Conservation (phyloP, 805 yeast genomes). For the Gaillardinia entomophila region DNA sequence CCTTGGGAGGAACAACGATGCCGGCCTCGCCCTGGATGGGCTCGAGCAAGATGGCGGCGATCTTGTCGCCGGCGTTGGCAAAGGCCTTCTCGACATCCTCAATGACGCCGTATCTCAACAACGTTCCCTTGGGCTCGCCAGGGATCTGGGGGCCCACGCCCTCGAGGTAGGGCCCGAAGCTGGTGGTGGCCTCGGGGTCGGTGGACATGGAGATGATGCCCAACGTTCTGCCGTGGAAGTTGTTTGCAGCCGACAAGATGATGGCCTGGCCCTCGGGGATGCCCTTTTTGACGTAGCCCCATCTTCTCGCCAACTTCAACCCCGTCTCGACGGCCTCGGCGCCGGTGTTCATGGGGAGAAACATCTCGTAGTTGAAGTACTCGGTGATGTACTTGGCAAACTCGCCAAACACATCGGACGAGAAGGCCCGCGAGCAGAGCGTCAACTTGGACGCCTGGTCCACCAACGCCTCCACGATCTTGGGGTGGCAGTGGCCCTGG, state of each 20-base stretch:
- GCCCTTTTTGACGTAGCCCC: constrained; percentile 90
- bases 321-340: constrained; percentile 98
- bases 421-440: constrained; percentile 86
- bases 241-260: constrained; percentile 78
- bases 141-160: constrained; percentile 85
- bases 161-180: constrained; percentile 84
- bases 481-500: constrained; percentile 97
- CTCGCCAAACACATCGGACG: constrained; percentile 79
- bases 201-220: constrained; percentile 96
- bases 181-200: constrained; percentile 83
- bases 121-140: constrained; percentile 53
- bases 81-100: constrained; percentile 85
- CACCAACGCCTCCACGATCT: constrained; percentile 74
- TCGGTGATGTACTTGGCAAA: constrained; percentile 87
- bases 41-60: constrained; percentile 88
- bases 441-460: constrained; percentile 86
- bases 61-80: constrained; percentile 74
- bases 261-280: constrained; percentile 82
- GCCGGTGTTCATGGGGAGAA: constrained; percentile 97
- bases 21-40: constrained; percentile 99
- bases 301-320: constrained; percentile 88
- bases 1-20: constrained; percentile 86
- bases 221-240: constrained; percentile 95
- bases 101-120: constrained; percentile 75
- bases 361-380: constrained; percentile 85